phyloP scores from a whole-genome alignment of 768 basidiomycete species.

The Saitozyma sp. region DNA sequence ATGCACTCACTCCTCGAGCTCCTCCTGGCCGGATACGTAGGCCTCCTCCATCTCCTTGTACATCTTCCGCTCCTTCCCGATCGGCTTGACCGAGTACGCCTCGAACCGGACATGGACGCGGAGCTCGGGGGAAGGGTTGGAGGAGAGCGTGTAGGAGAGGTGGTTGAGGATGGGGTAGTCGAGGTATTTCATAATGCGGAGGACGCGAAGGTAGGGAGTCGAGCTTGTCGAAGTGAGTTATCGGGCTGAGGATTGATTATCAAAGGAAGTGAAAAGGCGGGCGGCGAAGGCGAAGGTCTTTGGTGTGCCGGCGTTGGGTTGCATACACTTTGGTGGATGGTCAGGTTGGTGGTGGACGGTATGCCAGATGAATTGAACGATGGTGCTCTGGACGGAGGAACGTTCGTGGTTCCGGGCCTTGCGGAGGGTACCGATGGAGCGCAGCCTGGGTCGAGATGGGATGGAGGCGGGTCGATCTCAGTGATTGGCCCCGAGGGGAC shows the following conservation, averaged over 20 bases:
- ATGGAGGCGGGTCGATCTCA: constrained; percentile 6
- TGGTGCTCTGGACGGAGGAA: background rate
- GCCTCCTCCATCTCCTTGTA: constrained; percentile 87
- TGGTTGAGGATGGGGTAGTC: constrained; percentile 68
- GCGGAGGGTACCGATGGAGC: background rate
- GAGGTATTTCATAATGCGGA: constrained; percentile 72
- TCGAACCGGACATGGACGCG: constrained; percentile 89
- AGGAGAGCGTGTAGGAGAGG: constrained; percentile 75
- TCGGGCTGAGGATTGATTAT: background rate
- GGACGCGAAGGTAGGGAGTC: background rate
- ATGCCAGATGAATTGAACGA: background rate
- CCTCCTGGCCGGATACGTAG: constrained; percentile 70
- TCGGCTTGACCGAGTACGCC: constrained; percentile 96
- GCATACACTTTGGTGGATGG: background rate
- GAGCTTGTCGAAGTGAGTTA: background rate
- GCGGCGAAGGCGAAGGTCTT: background rate
- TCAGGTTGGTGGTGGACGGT: background rate
- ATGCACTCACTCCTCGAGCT: constrained; percentile 49
- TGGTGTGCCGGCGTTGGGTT: background rate
- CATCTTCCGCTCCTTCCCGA: constrained; percentile 94
- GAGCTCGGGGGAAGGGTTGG: constrained; percentile 62
- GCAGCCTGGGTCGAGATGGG: background rate
- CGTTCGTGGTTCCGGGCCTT: background rate
- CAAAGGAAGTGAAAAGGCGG: background rate
- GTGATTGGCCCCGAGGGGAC: constrained; percentile 23